Conservation (phyloP, 192 early-diverging fungal species). For the Backusella tuberculispora region DNA sequence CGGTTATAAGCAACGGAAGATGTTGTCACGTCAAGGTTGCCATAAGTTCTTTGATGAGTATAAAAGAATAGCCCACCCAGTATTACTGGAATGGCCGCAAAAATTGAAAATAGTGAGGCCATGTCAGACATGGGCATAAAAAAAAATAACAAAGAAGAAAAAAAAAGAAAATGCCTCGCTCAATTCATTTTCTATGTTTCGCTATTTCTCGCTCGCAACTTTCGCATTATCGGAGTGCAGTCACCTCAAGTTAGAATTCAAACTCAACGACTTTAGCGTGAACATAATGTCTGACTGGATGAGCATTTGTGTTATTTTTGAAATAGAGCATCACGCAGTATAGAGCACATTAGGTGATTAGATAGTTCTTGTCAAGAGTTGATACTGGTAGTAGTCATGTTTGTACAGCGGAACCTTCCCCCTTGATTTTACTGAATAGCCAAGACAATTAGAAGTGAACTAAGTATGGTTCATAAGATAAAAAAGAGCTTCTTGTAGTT, state of each 20-base stretch:
- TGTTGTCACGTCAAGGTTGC: conserved; percentile 45
- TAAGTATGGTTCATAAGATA: too few relatives aligned
- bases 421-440: too few relatives aligned
- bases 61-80: conserved; percentile 30
- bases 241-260: not conserved
- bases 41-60: conserved; percentile 35
- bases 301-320: too few relatives aligned
- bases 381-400: too few relatives aligned
- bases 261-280: not conserved
- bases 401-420: too few relatives aligned
- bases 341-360: too few relatives aligned
- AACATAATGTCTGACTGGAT: too few relatives aligned
- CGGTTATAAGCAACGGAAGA: conserved; percentile 45
- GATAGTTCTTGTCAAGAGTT: too few relatives aligned
- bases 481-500: too few relatives aligned
- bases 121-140: conserved; percentile 19
- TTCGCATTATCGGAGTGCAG: not conserved
- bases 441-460: too few relatives aligned
- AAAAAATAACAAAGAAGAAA: not conserved
- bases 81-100: conserved; percentile 33
- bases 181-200: not conserved
- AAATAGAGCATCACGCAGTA: too few relatives aligned
- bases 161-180: not conserved
- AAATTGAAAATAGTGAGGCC: conserved; percentile 28
- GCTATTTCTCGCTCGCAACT: too few relatives aligned